Conservation (phyloP, 2,329 filamentous ascomycete genomes). For the Cladophialophora carrionii region DNA sequence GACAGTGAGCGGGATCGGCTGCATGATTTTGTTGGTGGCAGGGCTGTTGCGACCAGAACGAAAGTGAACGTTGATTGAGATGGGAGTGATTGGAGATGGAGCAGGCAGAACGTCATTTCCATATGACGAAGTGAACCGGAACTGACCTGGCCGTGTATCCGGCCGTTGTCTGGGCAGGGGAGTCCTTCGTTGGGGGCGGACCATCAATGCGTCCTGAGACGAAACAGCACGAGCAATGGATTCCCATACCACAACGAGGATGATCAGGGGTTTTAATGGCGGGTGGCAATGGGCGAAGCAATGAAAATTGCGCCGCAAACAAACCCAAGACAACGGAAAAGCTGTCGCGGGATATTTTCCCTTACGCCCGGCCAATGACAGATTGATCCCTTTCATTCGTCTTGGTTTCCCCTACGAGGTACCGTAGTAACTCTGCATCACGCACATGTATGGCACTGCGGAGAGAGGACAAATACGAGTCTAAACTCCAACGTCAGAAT, state of each 20-base stretch:
- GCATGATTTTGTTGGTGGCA: neutral
- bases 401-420: too few relatives aligned
- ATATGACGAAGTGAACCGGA: neutral
- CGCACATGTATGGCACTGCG: too few relatives aligned
- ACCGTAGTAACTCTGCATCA: too few relatives aligned
- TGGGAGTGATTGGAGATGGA: neutral
- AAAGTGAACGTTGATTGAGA: neutral
- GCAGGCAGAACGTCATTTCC: neutral
- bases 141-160: neutral
- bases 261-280: neutral
- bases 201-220: neutral
- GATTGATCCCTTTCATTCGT: neutral
- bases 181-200: neutral
- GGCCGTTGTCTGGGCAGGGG: neutral
- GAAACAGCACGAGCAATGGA: neutral
- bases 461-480: neutral
- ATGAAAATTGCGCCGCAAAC: neutral
- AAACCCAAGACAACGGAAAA: neutral
- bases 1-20: neutral
- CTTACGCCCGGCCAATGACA: neutral
- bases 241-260: neutral
- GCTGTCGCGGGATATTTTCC: neutral
- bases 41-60: neutral
- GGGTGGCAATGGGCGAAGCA: neutral
- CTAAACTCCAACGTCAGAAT: neutral